Percentiles rank a stretch among this genome's conserved stretches.
phyloP scores from a whole-genome alignment of 345 rosid species.

The Odontarrhena argentea region DNA sequence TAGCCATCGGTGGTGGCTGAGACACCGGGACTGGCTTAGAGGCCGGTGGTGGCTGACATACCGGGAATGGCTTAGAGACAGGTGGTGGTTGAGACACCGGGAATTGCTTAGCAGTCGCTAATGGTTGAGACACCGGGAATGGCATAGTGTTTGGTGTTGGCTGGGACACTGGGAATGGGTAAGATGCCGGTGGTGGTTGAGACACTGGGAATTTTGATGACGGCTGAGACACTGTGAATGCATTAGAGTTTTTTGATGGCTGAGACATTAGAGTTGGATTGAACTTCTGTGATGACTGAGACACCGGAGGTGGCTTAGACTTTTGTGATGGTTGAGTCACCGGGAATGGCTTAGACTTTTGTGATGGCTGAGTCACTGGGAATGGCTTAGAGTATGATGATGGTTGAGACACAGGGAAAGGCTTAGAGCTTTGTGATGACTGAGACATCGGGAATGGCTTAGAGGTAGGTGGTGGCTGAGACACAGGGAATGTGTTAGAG shows the following conservation, averaged over 20 bases:
- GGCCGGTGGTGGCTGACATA: constrained; percentile 6
- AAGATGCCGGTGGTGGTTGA: not conserved
- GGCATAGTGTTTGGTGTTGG: not conserved
- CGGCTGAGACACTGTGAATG: not conserved
- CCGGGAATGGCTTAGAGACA: not conserved
- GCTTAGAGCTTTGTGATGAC: not conserved
- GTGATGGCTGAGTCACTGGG: constrained; percentile 2
- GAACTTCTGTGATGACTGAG: not conserved
- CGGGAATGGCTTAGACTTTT: constrained; percentile 5
- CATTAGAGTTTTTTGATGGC: not conserved
- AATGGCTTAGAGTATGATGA: not conserved
- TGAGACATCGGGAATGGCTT: not conserved
- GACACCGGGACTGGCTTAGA: not conserved
- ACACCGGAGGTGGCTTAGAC: not conserved
- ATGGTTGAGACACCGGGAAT: constrained; percentile 13
- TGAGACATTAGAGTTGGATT: not conserved
- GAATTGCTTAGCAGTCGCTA: not conserved
- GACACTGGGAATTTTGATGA: not conserved
- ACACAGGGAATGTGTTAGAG: not conserved
- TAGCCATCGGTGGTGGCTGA: not conserved
- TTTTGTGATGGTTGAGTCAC: constrained; percentile 2
- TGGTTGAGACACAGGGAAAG: constrained; percentile 5
- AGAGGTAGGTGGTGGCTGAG: constrained; percentile 8
- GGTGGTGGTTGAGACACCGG: not conserved
- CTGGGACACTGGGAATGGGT: constrained; percentile 5